Percentiles rank a stretch among this genome's conserved stretches.
phyloP scores from a whole-genome alignment of 2,329 filamentous ascomycete genomes.

The Fusarium sp. region DNA sequence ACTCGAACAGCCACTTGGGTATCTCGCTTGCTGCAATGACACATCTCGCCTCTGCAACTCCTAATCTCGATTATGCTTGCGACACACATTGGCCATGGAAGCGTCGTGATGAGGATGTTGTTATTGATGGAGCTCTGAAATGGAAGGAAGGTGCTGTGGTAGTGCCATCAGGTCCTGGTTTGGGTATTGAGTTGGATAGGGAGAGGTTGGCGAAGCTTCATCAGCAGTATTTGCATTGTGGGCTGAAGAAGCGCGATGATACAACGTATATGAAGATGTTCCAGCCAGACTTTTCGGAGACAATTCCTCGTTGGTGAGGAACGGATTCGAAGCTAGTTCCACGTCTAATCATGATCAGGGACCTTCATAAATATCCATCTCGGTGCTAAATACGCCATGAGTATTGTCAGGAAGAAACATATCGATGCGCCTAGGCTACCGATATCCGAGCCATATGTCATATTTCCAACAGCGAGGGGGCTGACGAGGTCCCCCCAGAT shows the following conservation, averaged over 20 bases:
- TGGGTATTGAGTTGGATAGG: constrained; percentile 55
- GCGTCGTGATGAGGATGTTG: constrained; percentile 55
- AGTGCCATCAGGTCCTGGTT: constrained; percentile 51
- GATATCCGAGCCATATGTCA: too few relatives aligned
- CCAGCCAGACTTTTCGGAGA: constrained; percentile 50
- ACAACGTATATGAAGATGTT: constrained; percentile 54
- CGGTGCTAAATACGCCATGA: too few relatives aligned
- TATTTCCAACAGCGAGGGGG: too few relatives aligned
- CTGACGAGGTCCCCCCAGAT: too few relatives aligned
- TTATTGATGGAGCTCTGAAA: constrained; percentile 52
- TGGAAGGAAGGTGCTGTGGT: constrained; percentile 53
- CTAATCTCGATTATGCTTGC: constrained; percentile 57
- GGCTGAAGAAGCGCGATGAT: constrained; percentile 53
- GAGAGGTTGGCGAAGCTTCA: constrained; percentile 51
- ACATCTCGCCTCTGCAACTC: constrained; percentile 55
- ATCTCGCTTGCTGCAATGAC: constrained; percentile 59
- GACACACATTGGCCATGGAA: constrained; percentile 61
- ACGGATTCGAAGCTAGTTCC: too few relatives aligned
- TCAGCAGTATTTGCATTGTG: constrained; percentile 54
- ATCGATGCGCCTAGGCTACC: too few relatives aligned
- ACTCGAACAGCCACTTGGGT: constrained; percentile 58
- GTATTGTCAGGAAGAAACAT: too few relatives aligned
- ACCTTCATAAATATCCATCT: too few relatives aligned
- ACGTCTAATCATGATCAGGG: too few relatives aligned
- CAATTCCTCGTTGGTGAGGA: constrained; percentile 50